Conservation (phyloP, 2,329 filamentous ascomycete species). For the Paecilomyces sp. region DNA sequence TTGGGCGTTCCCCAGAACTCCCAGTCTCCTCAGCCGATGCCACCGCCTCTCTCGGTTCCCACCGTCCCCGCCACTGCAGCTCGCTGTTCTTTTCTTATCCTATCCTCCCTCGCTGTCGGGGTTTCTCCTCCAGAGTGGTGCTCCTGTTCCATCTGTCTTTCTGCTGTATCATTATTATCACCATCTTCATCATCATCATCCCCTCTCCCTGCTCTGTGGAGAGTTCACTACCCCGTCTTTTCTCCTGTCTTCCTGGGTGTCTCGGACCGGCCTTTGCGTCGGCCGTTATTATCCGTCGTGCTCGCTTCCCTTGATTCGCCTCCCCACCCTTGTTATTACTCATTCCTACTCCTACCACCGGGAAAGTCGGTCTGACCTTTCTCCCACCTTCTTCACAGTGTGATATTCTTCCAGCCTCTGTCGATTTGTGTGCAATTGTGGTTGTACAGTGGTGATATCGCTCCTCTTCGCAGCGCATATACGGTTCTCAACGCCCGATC, state of each 20-base stretch:
- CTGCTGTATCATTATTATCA: not conserved
- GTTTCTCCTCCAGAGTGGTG: not conserved
- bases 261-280: not conserved
- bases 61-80: not conserved
- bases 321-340: not conserved
- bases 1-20: not conserved
- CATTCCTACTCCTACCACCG: not conserved
- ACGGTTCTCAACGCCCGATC: not conserved
- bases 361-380: not conserved
- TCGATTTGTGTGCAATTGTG: not conserved
- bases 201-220: not conserved
- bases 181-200: too few species aligned
- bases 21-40: not conserved
- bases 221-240: not conserved
- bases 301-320: not conserved
- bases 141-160: not conserved
- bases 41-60: not conserved
- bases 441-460: not conserved
- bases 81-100: not conserved
- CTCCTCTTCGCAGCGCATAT: not conserved
- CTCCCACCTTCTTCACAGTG: not conserved
- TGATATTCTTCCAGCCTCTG: not conserved
- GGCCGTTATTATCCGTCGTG: not conserved
- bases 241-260: not conserved
- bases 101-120: not conserved